Conservation (phyloP, 129 eudicot species). For the Arctium lappa region DNA sequence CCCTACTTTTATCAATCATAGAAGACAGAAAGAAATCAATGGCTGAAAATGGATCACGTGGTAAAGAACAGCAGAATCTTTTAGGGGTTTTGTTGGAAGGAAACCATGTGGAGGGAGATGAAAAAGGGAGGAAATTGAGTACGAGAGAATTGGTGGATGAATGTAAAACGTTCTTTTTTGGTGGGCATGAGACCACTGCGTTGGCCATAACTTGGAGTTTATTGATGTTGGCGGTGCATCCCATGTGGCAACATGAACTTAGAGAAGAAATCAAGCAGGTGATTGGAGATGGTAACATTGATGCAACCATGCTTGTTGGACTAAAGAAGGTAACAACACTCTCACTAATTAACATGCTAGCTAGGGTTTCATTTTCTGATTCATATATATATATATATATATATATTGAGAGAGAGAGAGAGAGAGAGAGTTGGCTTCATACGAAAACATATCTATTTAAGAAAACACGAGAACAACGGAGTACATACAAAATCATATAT, state of each 20-base stretch:
- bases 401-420: too few relatives aligned
- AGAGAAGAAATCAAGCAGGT: conserved; percentile 77
- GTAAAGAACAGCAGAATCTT: conserved; percentile 38
- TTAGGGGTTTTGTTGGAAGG: conserved; percentile 66
- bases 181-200: conserved; percentile 92
- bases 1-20: conserved; percentile 52
- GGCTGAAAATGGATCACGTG: not conserved
- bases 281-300: conserved; percentile 64
- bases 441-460: too few relatives aligned
- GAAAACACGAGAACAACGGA: too few relatives aligned
- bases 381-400: too few relatives aligned
- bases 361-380: not conserved
- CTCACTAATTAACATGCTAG: not conserved
- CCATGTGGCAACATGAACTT: conserved; percentile 78
- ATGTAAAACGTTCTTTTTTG: conserved; percentile 94
- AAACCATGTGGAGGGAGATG: conserved; percentile 32
- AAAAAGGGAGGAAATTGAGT: conserved; percentile 42
- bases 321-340: conserved; percentile 71
- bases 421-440: too few relatives aligned
- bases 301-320: conserved; percentile 67
- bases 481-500: too few relatives aligned
- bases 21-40: conserved; percentile 31
- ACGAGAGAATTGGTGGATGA: conserved; percentile 79
- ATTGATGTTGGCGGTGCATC: conserved; percentile 62
- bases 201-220: conserved; percentile 84